A percentile compares a stretch with the other conserved stretches of the same genome.
phyloP scores from a whole-genome alignment of 164 flowering plant genomes.

The Saururus chinensis region DNA sequence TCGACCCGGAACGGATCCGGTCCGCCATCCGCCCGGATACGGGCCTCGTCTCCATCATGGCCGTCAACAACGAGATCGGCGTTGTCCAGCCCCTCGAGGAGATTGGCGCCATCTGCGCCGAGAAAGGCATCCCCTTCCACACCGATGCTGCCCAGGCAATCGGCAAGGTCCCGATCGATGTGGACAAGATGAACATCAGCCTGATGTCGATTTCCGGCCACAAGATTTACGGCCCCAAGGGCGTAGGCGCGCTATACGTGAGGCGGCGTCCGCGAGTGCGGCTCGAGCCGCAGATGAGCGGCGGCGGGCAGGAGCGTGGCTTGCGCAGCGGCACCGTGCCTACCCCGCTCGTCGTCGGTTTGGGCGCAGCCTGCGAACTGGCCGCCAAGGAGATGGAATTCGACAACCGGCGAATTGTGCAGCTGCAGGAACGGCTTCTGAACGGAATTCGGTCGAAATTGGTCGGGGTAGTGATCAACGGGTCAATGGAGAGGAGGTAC shows the following conservation, averaged over 20 bases:
- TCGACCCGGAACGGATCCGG: slow-evolving; percentile 47
- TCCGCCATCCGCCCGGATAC: slow-evolving; percentile 70
- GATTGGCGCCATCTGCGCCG: slow-evolving; percentile 72
- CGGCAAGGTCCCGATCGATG: slow-evolving; percentile 81
- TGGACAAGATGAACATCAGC: slow-evolving; percentile 73
- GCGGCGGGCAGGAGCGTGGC: slow-evolving; percentile 96
- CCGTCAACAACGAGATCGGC: slow-evolving; percentile 93
- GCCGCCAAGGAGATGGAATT: slow-evolving; percentile 84
- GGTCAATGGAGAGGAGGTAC: slow-evolving; percentile 71
- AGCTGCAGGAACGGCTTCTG: slow-evolving; percentile 58
- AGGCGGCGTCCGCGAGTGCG: slow-evolving; percentile 72
- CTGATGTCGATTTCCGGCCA: slow-evolving; percentile 92
- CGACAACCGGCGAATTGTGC: slow-evolving; percentile 47
- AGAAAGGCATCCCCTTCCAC: slow-evolving; percentile 56
- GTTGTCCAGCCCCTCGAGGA: slow-evolving; percentile 92
- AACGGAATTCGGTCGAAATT: slow-evolving; percentile 55
- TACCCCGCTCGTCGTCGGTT: slow-evolving; percentile 81
- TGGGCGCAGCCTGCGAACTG: slow-evolving; percentile 89
- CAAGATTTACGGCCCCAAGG: slow-evolving; percentile 91
- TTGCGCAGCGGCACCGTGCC: slow-evolving; percentile 94
- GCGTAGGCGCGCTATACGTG: slow-evolving; percentile 84
- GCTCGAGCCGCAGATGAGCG: slow-evolving; percentile 91
- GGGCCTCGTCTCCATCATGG: slow-evolving; percentile 78
- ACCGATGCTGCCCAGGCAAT: slow-evolving; percentile 92
- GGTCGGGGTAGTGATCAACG: slow-evolving; percentile 86